A percentile compares a stretch with the other conserved stretches of the same genome.
These are phyloP conservation scores for Neonectria sp. DNA, from an alignment of 2,329 filamentous ascomycete genomes.

Conservation along the genomic window DNA sequence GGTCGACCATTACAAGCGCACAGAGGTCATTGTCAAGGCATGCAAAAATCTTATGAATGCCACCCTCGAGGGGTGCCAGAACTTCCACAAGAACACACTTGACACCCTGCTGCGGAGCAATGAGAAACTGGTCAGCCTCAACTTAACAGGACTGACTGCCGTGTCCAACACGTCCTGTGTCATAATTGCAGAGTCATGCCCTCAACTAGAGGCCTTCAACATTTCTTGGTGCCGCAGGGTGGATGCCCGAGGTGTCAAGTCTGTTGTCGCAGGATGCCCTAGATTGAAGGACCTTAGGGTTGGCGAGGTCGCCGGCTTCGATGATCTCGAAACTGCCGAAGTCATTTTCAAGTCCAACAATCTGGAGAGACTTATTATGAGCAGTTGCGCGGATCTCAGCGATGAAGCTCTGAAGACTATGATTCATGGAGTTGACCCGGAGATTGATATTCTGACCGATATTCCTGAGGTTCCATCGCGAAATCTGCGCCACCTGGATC, in stretches of 20 bases:
- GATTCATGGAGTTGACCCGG: conserved; percentile 81
- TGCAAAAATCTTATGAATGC: conserved; percentile 91
- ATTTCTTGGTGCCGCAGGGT: conserved; percentile 95
- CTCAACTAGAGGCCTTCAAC: conserved; percentile 86
- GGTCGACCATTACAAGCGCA: conserved; percentile 84
- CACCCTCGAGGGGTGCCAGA: conserved; percentile 90
- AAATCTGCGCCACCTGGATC: conserved; percentile 85
- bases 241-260: conserved; percentile 81
- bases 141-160: conserved; percentile 84
- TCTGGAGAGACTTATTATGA: conserved; percentile 86
- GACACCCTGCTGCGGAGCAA: conserved; percentile 84
- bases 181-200: conserved; percentile 86
- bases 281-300: conserved; percentile 85
- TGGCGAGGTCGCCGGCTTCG: conserved; percentile 85
- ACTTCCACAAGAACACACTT: conserved; percentile 83
- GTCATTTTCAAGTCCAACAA: conserved; percentile 85
- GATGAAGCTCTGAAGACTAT: conserved; percentile 82
- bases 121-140: conserved; percentile 83
- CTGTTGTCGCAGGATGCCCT: conserved; percentile 80
- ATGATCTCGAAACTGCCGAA: conserved; percentile 79
- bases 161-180: conserved; percentile 90
- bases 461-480: conserved; percentile 83
- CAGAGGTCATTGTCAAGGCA: conserved; percentile 83
- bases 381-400: conserved; percentile 83
- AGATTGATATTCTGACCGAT: conserved; percentile 86